Conservation (phyloP, 2,329 filamentous ascomycete species). For the Aspergillus aculeatinus region DNA sequence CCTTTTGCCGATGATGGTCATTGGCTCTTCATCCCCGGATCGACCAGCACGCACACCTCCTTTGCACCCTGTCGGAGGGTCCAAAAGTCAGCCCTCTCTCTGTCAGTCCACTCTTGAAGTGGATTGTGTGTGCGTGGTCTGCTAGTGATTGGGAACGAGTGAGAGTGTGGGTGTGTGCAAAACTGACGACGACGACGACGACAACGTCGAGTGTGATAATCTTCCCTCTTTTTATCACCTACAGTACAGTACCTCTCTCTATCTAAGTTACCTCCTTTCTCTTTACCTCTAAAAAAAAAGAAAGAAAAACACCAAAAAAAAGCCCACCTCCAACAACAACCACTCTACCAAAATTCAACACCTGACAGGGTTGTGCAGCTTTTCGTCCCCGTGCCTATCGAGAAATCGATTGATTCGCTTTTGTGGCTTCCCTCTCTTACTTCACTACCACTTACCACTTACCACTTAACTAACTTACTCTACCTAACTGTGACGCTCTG, state of each 20-base stretch:
- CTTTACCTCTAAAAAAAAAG: background rate
- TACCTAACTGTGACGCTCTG: background rate
- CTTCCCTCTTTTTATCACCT: background rate
- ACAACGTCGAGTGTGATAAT: background rate
- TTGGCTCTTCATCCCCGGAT: slow-evolving; percentile 6
- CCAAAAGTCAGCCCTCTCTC: slow-evolving; percentile 5
- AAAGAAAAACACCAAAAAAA: background rate
- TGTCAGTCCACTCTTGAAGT: background rate
- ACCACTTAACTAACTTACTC: too few species aligned
- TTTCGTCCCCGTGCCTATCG: background rate
- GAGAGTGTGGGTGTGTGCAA: background rate
- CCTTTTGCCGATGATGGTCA: slow-evolving; percentile 7
- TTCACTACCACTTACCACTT: background rate
- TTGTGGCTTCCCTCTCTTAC: background rate
- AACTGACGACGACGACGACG: background rate
- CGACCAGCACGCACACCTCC: slow-evolving; percentile 5
- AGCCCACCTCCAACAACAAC: background rate
- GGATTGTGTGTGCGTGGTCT: background rate
- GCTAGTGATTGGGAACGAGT: background rate
- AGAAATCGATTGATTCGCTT: background rate
- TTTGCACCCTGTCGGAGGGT: slow-evolving; percentile 6
- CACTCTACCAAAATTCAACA: background rate
- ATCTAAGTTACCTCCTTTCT: background rate
- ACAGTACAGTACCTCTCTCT: too few species aligned
- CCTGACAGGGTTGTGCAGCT: background rate